Evolutionary conservation across 2,329 filamentous ascomycete genomes (phyloP).

Genomic region (Xylaria sp.): DNA sequence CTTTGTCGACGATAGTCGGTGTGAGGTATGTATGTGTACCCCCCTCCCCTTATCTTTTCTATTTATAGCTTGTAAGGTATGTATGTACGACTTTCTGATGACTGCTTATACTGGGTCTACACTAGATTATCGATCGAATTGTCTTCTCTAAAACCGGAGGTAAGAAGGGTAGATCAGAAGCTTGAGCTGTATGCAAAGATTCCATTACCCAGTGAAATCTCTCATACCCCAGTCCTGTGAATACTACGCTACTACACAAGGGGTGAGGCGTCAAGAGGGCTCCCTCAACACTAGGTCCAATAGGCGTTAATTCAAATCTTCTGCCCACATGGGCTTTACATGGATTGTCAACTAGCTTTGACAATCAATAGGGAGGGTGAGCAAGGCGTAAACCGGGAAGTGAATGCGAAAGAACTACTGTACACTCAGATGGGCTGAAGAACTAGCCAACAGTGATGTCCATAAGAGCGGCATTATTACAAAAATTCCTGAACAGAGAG

Average conservation of each 20-base stretch:
- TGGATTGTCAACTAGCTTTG: constrained; percentile 11
- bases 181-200: constrained; percentile 8
- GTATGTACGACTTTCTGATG: not conserved
- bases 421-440: not conserved
- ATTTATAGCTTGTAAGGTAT: constrained; percentile 22
- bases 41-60: constrained; percentile 29
- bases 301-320: constrained; percentile 13
- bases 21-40: constrained; percentile 4
- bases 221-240: not conserved
- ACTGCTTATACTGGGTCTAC: not conserved
- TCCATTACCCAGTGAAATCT: not conserved
- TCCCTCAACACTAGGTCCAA: not conserved
- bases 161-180: not conserved
- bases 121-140: not conserved
- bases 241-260: not conserved
- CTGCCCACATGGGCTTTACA: constrained; percentile 8
- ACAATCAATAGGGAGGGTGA: not conserved
- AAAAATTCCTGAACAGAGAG: not conserved
- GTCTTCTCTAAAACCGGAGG: not conserved
- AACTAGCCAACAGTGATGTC: not conserved
- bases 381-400: not conserved
- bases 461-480: not conserved
- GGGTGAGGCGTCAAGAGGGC: not conserved
- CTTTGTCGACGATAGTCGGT: constrained; percentile 16
- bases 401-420: not conserved